Evolutionary conservation across 2,329 filamentous ascomycete genomes (phyloP).

Genomic region (Aureobasidium sp.): DNA sequence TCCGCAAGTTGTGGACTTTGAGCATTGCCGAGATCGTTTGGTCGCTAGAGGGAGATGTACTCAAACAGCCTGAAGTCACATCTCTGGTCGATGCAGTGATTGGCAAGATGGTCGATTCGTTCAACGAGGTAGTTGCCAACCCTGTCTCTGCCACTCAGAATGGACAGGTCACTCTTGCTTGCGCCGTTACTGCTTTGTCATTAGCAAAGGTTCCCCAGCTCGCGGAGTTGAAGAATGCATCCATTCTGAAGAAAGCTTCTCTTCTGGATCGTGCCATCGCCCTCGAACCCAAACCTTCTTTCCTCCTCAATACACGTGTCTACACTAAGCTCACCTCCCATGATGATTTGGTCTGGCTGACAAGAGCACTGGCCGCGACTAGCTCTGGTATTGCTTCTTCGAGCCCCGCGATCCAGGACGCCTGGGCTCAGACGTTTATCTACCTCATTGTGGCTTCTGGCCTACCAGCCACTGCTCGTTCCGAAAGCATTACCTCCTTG

Average conservation of each 20-base stretch:
- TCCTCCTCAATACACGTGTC: constrained; percentile 74
- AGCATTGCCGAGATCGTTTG: constrained; percentile 66
- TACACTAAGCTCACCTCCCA: constrained; percentile 71
- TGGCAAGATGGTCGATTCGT: constrained; percentile 58
- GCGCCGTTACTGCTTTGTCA: constrained; percentile 62
- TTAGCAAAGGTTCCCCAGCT: constrained; percentile 48
- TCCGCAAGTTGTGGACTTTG: constrained; percentile 74
- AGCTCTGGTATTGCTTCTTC: constrained; percentile 14
- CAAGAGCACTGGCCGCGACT: constrained; percentile 55
- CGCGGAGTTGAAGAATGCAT: constrained; percentile 48
- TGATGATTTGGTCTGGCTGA: constrained; percentile 73
- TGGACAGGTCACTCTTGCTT: constrained; percentile 73
- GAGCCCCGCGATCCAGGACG: constrained; percentile 45
- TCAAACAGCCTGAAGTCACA: constrained; percentile 42
- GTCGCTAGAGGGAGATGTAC: constrained; percentile 42
- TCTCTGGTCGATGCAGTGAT: constrained; percentile 45
- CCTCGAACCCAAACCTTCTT: constrained; percentile 74
- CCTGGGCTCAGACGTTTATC: constrained; percentile 83
- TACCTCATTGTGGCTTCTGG: constrained; percentile 62
- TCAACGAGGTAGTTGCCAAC: constrained; percentile 72
- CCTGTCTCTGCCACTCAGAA: constrained; percentile 72
- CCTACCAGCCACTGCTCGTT: constrained; percentile 56
- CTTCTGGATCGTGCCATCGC: constrained; percentile 60
- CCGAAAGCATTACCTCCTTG: constrained; percentile 55
- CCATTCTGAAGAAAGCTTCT: constrained; percentile 55